These are phyloP conservation scores for Gilbertella persicaria DNA, from an alignment of 371 early-diverging fungal species.

Conservation along the genomic window DNA sequence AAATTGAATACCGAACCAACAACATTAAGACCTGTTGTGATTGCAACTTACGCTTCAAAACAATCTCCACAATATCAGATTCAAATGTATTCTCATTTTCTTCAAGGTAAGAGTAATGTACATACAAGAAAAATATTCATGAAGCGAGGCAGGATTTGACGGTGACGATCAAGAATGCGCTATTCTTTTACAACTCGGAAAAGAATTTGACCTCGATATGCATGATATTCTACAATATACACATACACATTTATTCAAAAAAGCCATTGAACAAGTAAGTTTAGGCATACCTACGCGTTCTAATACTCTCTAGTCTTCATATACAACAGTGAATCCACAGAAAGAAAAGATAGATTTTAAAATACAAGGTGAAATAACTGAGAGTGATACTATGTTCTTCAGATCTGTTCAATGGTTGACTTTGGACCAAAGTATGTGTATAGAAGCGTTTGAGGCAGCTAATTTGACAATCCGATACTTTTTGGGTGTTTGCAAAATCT, in stretches of 20 bases:
- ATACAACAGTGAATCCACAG: not conserved
- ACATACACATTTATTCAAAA: constrained; percentile 5
- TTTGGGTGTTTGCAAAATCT: constrained; percentile 4
- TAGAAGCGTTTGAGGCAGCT: constrained; percentile 5
- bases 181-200: constrained; percentile 22
- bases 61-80: constrained; percentile 16
- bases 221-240: constrained; percentile 6
- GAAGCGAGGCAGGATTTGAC: constrained; percentile 14
- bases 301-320: not conserved
- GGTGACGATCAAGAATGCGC: constrained; percentile 26
- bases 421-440: constrained; percentile 2
- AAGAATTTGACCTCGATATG: constrained; percentile 19
- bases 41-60: constrained; percentile 25
- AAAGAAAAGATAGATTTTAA: not conserved
- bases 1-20: constrained; percentile 8
- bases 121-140: not conserved
- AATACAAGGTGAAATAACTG: not conserved
- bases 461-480: constrained; percentile 11
- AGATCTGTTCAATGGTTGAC: constrained; percentile 9
- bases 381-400: not conserved
- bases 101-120: constrained; percentile 15
- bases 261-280: constrained; percentile 4
- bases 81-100: constrained; percentile 22
- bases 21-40: constrained; percentile 15
- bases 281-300: too few relatives aligned